A percentile compares a stretch with the other conserved stretches of the same genome.
Evolutionary conservation across 2,329 filamentous ascomycete species (phyloP).

Genomic region (Exophiala spinifera): DNA sequence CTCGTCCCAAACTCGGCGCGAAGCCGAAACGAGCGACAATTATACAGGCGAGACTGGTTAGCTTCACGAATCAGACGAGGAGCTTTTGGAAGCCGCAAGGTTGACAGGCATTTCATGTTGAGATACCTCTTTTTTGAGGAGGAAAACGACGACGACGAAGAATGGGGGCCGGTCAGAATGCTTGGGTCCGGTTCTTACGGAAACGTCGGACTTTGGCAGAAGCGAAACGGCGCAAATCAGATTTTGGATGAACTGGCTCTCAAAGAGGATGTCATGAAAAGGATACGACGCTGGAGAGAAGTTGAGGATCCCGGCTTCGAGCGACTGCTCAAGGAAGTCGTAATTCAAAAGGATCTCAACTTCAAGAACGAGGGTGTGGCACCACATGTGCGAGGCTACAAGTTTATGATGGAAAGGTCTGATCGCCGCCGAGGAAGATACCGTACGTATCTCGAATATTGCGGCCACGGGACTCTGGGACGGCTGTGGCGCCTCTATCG

Average conservation of each 20-base stretch:
- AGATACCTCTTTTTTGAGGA: conserved; percentile 4
- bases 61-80: conserved; percentile 5
- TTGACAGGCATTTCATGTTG: conserved; percentile 1
- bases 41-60: conserved; percentile 3
- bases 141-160: conserved; percentile 5
- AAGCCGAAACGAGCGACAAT: conserved; percentile 2
- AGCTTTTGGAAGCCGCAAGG: conserved; percentile 3
- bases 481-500: conserved; percentile 16
- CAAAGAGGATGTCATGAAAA: conserved; percentile 8
- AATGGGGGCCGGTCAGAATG: conserved; percentile 21
- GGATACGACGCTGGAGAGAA: no score
- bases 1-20: background rate
- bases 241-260: conserved; percentile 19
- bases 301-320: background rate
- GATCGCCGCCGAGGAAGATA: background rate
- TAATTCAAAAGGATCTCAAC: conserved; percentile 18
- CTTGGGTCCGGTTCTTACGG: conserved; percentile 21
- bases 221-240: conserved; percentile 11
- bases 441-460: conserved; percentile 24
- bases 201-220: conserved; percentile 22
- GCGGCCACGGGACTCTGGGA: conserved; percentile 15
- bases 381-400: conserved; percentile 20
- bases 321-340: conserved; percentile 13
- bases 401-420: conserved; percentile 6
- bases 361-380: conserved; percentile 3